Percentiles rank a stretch among this genome's conserved stretches.
Conservation (phyloP, 2,329 filamentous ascomycete species). For the Colletotrichum sp. region DNA sequence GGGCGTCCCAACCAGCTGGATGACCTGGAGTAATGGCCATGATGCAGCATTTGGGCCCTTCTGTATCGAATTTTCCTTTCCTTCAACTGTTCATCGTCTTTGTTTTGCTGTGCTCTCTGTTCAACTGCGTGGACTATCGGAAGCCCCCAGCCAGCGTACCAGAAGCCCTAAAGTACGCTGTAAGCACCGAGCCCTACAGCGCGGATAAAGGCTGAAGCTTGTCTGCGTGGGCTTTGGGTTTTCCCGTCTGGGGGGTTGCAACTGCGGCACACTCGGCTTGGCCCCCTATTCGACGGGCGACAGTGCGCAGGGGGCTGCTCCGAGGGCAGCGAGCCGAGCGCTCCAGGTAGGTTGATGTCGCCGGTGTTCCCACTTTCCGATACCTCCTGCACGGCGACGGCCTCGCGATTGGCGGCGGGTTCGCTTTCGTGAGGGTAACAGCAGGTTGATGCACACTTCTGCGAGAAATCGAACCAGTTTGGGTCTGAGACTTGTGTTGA, state of each 20-base stretch:
- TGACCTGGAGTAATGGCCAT: background rate
- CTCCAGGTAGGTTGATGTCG: background rate
- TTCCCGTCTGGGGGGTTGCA: background rate
- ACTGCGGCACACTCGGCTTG: background rate
- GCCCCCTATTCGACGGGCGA: background rate
- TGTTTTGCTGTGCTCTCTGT: background rate
- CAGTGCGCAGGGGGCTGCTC: conserved; percentile 2
- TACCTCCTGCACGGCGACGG: background rate
- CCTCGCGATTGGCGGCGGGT: background rate
- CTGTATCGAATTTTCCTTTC: background rate
- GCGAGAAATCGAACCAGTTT: background rate
- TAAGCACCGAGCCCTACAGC: background rate
- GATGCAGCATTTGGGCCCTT: background rate
- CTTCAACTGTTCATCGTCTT: background rate
- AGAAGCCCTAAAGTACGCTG: background rate
- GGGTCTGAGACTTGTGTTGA: background rate
- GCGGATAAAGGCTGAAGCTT: background rate
- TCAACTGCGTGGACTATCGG: background rate
- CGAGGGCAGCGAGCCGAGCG: conserved; percentile 11
- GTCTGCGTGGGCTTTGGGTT: background rate
- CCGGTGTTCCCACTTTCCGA: background rate
- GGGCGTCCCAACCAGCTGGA: background rate
- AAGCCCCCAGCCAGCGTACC: background rate
- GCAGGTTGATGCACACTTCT: background rate
- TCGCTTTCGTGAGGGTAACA: background rate